phyloP scores from a whole-genome alignment of 179 eudicot species.

The Sideroxylon spinosum region DNA sequence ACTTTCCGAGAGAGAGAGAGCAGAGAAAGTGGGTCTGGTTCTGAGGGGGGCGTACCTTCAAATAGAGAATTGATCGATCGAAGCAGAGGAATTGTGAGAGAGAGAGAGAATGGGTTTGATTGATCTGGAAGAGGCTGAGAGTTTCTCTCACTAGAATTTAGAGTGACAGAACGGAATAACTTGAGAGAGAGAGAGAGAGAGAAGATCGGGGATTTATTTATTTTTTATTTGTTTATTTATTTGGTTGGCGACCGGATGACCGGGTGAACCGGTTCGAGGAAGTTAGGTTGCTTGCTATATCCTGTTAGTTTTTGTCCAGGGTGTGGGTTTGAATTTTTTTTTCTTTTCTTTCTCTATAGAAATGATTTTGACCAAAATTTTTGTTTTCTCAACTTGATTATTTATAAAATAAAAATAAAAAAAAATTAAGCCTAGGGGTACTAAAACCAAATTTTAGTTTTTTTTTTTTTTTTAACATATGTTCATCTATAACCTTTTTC shows the following conservation, averaged over 20 bases:
- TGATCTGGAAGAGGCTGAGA: background rate
- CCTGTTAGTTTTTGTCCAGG: background rate
- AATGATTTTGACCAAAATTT: too few relatives aligned
- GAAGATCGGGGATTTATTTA: background rate
- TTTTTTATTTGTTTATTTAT: background rate
- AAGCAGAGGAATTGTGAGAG: background rate
- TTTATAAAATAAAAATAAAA: too few relatives aligned
- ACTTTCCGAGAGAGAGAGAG: constrained; percentile 3
- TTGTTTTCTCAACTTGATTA: too few relatives aligned
- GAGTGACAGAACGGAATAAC: background rate
- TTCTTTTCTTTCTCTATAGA: too few relatives aligned
- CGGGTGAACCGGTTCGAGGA: constrained; percentile 5
- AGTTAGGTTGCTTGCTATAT: background rate
- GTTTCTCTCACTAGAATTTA: constrained; percentile 5
- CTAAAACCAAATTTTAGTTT: too few relatives aligned
- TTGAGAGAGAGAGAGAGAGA: background rate
- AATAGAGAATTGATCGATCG: constrained; percentile 4
- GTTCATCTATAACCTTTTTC: too few relatives aligned
- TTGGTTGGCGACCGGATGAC: background rate
- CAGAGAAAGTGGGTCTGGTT: background rate
- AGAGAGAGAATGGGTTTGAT: background rate
- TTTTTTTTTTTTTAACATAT: too few relatives aligned
- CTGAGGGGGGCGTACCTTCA: background rate
- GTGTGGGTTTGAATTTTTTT: too few relatives aligned
- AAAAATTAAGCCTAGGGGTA: too few relatives aligned